Percentiles rank a stretch among this genome's conserved stretches.
Evolutionary conservation across 2,329 filamentous ascomycete genomes (phyloP).

Genomic region (Phialophora verrucosa): DNA sequence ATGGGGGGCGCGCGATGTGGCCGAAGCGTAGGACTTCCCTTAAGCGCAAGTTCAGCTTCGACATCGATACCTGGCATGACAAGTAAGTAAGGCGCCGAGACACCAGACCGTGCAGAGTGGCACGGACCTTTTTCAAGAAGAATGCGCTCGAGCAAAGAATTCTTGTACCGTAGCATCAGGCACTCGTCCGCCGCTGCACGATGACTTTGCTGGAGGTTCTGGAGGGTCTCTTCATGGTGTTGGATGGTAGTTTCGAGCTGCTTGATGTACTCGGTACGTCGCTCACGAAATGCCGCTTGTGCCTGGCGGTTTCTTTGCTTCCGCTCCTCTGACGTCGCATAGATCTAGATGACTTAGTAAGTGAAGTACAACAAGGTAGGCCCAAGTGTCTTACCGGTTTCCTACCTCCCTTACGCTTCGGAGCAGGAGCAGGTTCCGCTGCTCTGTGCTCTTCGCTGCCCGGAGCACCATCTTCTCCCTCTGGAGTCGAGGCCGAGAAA

Average conservation of each 20-base stretch:
- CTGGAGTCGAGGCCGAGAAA: conserved; percentile 54
- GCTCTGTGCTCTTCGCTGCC: conserved; percentile 27
- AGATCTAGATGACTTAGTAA: conserved; percentile 69
- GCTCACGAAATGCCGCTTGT: conserved; percentile 94
- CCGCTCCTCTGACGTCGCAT: conserved; percentile 96
- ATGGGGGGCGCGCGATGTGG: conserved; percentile 61
- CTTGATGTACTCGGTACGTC: conserved; percentile 98
- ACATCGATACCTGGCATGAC: conserved; percentile 83
- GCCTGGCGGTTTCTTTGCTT: conserved; percentile 98
- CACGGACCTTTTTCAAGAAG: conserved; percentile 86
- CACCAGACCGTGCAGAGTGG: background rate
- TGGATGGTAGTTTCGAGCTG: conserved; percentile 97
- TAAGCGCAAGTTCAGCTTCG: conserved; percentile 90
- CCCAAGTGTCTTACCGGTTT: conserved; percentile 76
- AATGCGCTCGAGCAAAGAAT: conserved; percentile 92
- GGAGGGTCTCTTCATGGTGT: conserved; percentile 91
- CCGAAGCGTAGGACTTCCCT: conserved; percentile 80
- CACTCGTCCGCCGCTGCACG: conserved; percentile 95
- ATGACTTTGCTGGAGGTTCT: conserved; percentile 91
- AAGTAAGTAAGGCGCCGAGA: conserved; percentile 1
- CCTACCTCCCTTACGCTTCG: conserved; percentile 95
- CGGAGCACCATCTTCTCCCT: conserved; percentile 49
- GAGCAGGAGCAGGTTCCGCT: conserved; percentile 57
- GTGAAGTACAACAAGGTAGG: background rate
- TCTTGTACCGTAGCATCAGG: conserved; percentile 97